Conservation (phyloP, 2,329 filamentous ascomycete species). For the Clarireedia paspali region DNA sequence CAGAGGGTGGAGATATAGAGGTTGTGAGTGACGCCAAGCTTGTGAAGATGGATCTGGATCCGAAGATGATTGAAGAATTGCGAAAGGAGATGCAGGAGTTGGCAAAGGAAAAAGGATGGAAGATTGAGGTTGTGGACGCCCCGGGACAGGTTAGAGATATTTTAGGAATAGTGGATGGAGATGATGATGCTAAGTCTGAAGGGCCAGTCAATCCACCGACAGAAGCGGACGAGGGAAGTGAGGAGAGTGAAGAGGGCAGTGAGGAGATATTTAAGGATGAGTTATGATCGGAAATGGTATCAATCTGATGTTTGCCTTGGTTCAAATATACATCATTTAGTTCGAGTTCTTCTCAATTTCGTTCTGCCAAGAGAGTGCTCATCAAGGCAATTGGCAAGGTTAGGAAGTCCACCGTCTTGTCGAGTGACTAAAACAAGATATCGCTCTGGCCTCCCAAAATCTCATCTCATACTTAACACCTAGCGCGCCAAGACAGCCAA, state of each 20-base stretch:
- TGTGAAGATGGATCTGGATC: slow-evolving; percentile 49
- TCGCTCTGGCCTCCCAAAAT: no score
- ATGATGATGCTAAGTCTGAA: slow-evolving; percentile 33
- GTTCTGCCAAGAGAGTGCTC: no score
- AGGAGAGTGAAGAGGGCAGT: slow-evolving; percentile 28
- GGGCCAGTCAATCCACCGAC: background rate
- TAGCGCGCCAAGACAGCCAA: no score
- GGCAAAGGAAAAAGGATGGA: slow-evolving; percentile 68
- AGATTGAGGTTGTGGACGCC: slow-evolving; percentile 68
- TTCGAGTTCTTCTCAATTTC: no score
- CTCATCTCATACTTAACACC: no score
- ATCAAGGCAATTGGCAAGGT: no score
- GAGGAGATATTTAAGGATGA: slow-evolving; percentile 48
- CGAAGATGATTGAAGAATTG: slow-evolving; percentile 61
- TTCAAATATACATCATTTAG: no score
- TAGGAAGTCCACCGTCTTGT: no score
- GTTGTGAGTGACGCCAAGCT: slow-evolving; percentile 57
- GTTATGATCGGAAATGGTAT: slow-evolving; percentile 29
- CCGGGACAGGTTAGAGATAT: slow-evolving; percentile 54
- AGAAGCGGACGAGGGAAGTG: background rate
- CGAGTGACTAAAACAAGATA: no score
- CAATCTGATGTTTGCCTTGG: background rate
- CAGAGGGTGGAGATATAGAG: slow-evolving; percentile 25
- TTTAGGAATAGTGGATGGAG: slow-evolving; percentile 58
- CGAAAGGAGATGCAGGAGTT: slow-evolving; percentile 59